Percentiles rank a stretch among this genome's conserved stretches.
phyloP scores from a whole-genome alignment of 352 stramenopile genomes.

The Globisporangium nunn region DNA sequence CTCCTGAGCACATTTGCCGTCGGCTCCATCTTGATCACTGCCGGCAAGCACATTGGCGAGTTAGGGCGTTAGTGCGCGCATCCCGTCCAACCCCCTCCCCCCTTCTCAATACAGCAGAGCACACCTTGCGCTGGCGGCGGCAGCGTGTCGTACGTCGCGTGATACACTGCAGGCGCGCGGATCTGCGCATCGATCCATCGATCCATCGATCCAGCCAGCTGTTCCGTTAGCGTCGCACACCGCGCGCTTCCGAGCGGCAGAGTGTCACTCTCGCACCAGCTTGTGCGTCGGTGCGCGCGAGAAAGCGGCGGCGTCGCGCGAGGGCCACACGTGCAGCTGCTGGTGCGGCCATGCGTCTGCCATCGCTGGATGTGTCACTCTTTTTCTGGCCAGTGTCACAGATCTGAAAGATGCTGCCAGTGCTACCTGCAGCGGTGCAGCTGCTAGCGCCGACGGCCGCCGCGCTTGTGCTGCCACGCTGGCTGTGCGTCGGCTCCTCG shows the following conservation, averaged over 20 bases:
- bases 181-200: constrained; percentile 26
- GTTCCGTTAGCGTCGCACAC: not conserved
- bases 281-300: not conserved
- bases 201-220: not conserved
- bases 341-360: constrained; percentile 14
- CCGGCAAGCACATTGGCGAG: not conserved
- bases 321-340: constrained; percentile 26
- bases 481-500: constrained; percentile 13
- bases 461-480: constrained; percentile 15
- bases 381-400: not conserved
- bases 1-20: constrained; percentile 34
- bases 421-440: constrained; percentile 9
- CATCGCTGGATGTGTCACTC: constrained; percentile 8
- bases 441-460: constrained; percentile 18
- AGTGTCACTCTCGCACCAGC: not conserved
- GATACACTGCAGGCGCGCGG: constrained; percentile 38
- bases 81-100: too few relatives aligned
- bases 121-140: constrained; percentile 49
- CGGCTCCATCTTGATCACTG: constrained; percentile 49
- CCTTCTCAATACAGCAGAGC: not conserved
- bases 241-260: not conserved
- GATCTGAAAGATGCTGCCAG: not conserved
- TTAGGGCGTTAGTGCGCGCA: too few relatives aligned
- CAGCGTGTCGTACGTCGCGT: constrained; percentile 67
- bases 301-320: not conserved